phyloP scores from a whole-genome alignment of 257 asterid genomes.

The Lycium barbarum region DNA sequence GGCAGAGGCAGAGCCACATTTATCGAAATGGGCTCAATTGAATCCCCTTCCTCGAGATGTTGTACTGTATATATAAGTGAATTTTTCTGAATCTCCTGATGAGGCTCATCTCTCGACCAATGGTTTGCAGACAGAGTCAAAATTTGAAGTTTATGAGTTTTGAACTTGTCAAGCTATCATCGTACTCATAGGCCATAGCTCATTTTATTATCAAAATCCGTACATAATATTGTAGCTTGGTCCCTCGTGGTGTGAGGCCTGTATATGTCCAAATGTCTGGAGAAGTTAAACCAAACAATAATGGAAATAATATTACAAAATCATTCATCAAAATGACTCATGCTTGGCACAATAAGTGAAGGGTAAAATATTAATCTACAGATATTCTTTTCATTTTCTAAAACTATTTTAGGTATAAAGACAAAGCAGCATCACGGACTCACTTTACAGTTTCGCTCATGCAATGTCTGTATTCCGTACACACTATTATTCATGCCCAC shows the following conservation, averaged over 20 bases:
- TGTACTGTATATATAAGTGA: neutral
- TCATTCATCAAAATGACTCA: neutral
- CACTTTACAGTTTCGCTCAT: neutral
- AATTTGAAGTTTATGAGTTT: neutral
- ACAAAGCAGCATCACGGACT: constrained; percentile 20
- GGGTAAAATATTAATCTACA: neutral
- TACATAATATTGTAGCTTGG: neutral
- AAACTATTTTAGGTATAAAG: neutral
- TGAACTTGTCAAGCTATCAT: neutral
- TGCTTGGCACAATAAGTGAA: neutral
- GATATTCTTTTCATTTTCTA: neutral
- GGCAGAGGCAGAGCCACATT: neutral
- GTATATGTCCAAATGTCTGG: neutral
- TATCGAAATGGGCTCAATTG: neutral
- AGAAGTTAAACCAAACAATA: neutral
- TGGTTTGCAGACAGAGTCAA: neutral
- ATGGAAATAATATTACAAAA: neutral
- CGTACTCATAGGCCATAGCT: too few relatives aligned
- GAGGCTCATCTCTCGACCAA: neutral
- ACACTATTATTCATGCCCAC: neutral
- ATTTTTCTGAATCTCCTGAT: too few relatives aligned
- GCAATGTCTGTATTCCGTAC: neutral
- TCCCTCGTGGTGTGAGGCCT: too few relatives aligned
- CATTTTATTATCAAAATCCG: too few relatives aligned
- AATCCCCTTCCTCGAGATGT: neutral